Evolutionary conservation across 176 grass and related monocot species (phyloP), one percentile per base, ranked within the genome.

Genomic region (Tillandsia fasciculata): DNA sequence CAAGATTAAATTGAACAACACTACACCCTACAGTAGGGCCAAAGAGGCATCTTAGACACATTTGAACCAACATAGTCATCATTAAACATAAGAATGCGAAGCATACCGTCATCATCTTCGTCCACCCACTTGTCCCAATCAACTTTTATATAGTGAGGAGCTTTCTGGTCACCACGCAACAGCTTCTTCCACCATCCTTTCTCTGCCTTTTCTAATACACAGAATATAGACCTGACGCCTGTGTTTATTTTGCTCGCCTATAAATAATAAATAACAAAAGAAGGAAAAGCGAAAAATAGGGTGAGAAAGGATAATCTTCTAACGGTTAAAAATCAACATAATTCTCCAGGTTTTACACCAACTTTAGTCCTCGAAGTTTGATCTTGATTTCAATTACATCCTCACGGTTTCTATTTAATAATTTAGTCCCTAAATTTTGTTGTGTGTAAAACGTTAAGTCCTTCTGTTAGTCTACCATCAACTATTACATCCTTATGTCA

Each of bases 81-180:
- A 59, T 8, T 18, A 61, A 61, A 17, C 54, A 68, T 59, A 59
- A 77, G 65, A 73, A 4, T 18, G 59, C 11, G 63, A 64, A 52
- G 48, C 71, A 75, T 82, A 91, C 83, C 89, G 2, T 99, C 87
- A 71, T 99, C 94, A 74, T 99, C 94, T 78, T 99, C 94, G 48
- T 99, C 94, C 6, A 90, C 89, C 94, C 94, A 99, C 74, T 93
- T 93, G 82, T 99, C 94, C 89, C 94, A 99, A 71, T 99, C 94
- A 73, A 99, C 89, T 78, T 93, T 99, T 18, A 99, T 68, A 61
- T 82, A 99, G 65, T 87, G 84, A 28, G 86, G 94, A 53, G 87
- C 70, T 54, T 73, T 90, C 28, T 73, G 68, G 47, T 86, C 94
- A 73, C 79, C 82, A 17, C 78, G 82, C 71, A 90, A 83, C 66